These are phyloP conservation scores for Boletus barrowsii DNA, from an alignment of 768 basidiomycete genomes.

Conservation along the genomic window DNA sequence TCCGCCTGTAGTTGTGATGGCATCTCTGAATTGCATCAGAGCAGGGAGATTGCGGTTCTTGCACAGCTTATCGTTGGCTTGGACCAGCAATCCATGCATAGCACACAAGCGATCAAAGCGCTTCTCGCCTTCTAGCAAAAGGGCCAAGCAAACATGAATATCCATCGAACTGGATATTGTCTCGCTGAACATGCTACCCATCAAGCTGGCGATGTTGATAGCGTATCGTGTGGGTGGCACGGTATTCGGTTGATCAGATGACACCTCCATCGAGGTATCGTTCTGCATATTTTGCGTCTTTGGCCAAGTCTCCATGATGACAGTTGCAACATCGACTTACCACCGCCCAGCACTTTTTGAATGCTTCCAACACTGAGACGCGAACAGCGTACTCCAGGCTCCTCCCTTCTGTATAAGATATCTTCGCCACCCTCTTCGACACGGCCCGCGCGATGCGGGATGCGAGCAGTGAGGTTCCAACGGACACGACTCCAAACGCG, in stretches of 20 bases:
- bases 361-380: conserved; percentile 9
- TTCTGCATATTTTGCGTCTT: conserved; percentile 9
- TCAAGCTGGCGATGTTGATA: conserved; percentile 31
- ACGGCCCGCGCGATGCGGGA: conserved; percentile 16
- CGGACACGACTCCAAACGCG: conserved; percentile 12
- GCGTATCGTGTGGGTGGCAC: conserved; percentile 13
- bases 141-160: conserved; percentile 28
- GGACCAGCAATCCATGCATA: conserved; percentile 34
- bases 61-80: conserved; percentile 34
- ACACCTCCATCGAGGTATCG: conserved; percentile 5
- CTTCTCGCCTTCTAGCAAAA: conserved; percentile 20
- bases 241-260: neutral
- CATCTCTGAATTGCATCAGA: conserved; percentile 19
- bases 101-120: conserved; percentile 31
- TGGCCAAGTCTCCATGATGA: neutral
- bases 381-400: conserved; percentile 12
- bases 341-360: conserved; percentile 14
- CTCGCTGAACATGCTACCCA: conserved; percentile 31
- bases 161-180: conserved; percentile 26
- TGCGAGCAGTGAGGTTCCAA: conserved; percentile 11
- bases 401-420: conserved; percentile 12
- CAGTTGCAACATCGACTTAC: conserved; percentile 7
- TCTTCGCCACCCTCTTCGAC: neutral
- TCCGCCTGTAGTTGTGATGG: conserved; percentile 9
- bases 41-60: conserved; percentile 18